Evolutionary conservation across 2,329 filamentous ascomycete species (phyloP), one percentile per base, ranked within the genome.

Genomic region (Exophiala calicioides): DNA sequence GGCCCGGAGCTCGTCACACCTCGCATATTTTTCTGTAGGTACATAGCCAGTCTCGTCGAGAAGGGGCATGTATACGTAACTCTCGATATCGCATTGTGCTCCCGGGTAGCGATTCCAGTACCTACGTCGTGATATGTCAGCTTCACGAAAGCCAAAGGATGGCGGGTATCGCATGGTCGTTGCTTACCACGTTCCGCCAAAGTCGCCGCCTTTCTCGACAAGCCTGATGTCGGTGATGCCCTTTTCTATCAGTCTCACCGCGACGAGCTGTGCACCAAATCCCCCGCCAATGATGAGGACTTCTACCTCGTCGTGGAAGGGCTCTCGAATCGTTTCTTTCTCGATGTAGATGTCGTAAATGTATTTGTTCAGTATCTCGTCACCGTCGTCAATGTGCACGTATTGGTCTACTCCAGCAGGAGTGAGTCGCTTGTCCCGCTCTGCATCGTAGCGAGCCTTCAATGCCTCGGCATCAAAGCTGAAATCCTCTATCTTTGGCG

Each of bases 31-130:
- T 13, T 47, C 24, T 1, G 37, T 50, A 4, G 52, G 52, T 8
- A 55, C n/a, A n/a, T n/a, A n/a, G n/a, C n/a, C n/a, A n/a, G n/a
- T n/a, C n/a, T n/a, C n/a, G n/a, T n/a, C n/a, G n/a, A n/a, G n/a
- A n/a, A n/a, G n/a, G n/a, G n/a, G n/a, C n/a, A n/a, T n/a, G n/a
- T n/a, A n/a, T n/a, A n/a, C n/a, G n/a, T n/a, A n/a, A n/a, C n/a
- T 70, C 61, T 85, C 81, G 3, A 81, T 65, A 56, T 85, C 81
- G 58, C 80, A 84, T 52, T 37, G 27, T n/a, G 46, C 54, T 1
- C 57, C 57, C 1, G 57, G 58, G 35, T 58, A 60, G 7, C 52
- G 30, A 31, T 58, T 59, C 57, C 57, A 60, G 16, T 56, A 59
- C 55, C 62, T 64, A n/a, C n/a, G n/a, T n/a, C n/a, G 3, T 73